Base-by-base conservation (phyloP, 2,329 filamentous ascomycete species). In the Aspergillus japonicus region DNA sequence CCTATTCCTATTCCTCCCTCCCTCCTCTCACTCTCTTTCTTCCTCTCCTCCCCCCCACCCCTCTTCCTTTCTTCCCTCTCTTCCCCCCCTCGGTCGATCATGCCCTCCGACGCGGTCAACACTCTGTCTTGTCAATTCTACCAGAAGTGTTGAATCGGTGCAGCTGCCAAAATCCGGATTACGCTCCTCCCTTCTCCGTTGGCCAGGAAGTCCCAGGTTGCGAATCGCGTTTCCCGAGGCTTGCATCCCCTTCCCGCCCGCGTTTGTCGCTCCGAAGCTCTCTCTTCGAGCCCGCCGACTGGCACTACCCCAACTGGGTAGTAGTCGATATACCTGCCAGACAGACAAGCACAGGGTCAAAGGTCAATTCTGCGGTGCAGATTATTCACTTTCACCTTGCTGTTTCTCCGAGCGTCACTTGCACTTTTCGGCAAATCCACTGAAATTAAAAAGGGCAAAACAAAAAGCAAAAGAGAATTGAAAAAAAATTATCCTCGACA, bases 281-380 rank as follows among this genome's bases (percentile, higher is more conserved):
- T 62, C 65, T 59, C 69, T 71, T 66, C 63, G 60, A 62, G 56
- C 64, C 16, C 64, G 61, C 66, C 57, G 56, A 58, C 62, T 62
- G 59, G 54, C 51, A 63, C 54, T 55, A 39, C 23, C 63, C 61
- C 56, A 62, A 63, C 59, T 62, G 54, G 64, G 57, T 59, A 61
- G 67, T 64, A 61, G 67, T 64, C 62, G 62, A 65, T 61, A 62
- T 58, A 62, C 57, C 61, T 64, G 63, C 11, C 11, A 8, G 31
- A 2, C 31, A 66, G 67, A 62, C 60, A 64, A 64, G 64, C 48
- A 58, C 50, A 62, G 67, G 64, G 58, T 62, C 64, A 51, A 60
- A 52, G 62, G 58, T 53, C 58, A 60, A 58, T 62, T 67, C 66
- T 73, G 71, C 71, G 67, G 71, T 60, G 71, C 71, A 73, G 71